Conservation (phyloP, 1,139 yeast genomes). For the Debaryomycetaceae sp. region DNA sequence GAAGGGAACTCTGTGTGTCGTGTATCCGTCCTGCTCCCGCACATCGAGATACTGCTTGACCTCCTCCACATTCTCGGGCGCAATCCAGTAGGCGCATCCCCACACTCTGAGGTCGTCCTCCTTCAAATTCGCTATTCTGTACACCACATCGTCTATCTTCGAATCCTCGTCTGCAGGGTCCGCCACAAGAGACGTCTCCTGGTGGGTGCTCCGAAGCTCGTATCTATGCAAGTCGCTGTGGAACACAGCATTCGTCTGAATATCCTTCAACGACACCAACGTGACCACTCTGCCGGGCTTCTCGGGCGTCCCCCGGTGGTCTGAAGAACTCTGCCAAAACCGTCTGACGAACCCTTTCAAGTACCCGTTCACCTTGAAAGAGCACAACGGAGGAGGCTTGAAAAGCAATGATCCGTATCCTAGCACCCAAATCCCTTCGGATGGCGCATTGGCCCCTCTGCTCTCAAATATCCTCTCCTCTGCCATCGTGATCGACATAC, state of each 20-base stretch:
- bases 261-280: constrained; percentile 55
- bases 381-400: constrained; percentile 80
- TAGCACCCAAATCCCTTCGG: constrained; percentile 65
- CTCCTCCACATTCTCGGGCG: constrained; percentile 54
- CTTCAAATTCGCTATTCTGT: constrained; percentile 19
- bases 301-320: constrained; percentile 86
- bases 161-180: constrained; percentile 1
- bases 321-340: constrained; percentile 90
- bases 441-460: constrained; percentile 1
- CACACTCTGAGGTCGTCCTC: constrained; percentile 56
- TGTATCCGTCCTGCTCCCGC: constrained; percentile 87
- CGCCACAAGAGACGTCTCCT: constrained; percentile 11
- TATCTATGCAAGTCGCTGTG: constrained; percentile 44
- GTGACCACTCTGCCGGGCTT: constrained; percentile 88
- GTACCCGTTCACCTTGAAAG: constrained; percentile 66
- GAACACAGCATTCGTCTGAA: constrained; percentile 38
- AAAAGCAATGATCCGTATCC: constrained; percentile 91
- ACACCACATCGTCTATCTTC: constrained; percentile 6
- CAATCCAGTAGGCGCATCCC: constrained; percentile 87
- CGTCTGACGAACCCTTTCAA: constrained; percentile 74
- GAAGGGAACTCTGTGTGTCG: constrained; percentile 67
- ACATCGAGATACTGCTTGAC: constrained; percentile 70
- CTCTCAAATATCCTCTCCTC: background rate
- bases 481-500: background rate
- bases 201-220: constrained; percentile 23